Evolutionary conservation across 495 filamentous ascomycete genomes (phyloP).

Genomic region (Penicillium chermesinum): DNA sequence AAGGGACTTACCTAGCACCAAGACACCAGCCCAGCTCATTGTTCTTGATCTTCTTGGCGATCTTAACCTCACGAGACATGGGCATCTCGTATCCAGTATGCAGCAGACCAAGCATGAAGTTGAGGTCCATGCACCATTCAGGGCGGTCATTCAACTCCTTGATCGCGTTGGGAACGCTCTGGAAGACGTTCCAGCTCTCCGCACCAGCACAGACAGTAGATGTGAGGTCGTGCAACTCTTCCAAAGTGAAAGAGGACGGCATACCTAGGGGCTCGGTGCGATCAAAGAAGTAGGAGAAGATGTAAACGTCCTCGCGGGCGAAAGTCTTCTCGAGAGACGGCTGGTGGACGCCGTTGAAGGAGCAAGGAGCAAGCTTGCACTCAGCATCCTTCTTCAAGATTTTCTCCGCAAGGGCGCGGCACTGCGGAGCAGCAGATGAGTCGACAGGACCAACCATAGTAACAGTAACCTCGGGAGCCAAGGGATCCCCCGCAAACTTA

Average conservation of each 20-base stretch:
- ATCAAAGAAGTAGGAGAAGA: conserved; percentile 97
- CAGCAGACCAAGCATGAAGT: conserved; percentile 86
- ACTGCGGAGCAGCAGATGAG: conserved; percentile 70
- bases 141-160: conserved; percentile 72
- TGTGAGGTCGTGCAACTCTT: conserved; percentile 79
- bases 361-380: conserved; percentile 83
- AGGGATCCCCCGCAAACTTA: conserved; percentile 51
- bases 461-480: conserved; percentile 58
- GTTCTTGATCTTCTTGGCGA: conserved; percentile 96
- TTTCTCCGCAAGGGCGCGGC: conserved; percentile 82
- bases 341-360: conserved; percentile 95
- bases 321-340: conserved; percentile 92
- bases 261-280: conserved; percentile 87
- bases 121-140: conserved; percentile 90
- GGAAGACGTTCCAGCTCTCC: conserved; percentile 71
- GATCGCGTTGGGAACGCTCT: conserved; percentile 61
- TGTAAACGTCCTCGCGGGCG: conserved; percentile 83
- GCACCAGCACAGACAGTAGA: conserved; percentile 79
- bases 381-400: conserved; percentile 81
- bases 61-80: conserved; percentile 88
- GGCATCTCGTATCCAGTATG: conserved; percentile 99
- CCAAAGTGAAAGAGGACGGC: conserved; percentile 88
- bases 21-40: conserved; percentile 98
- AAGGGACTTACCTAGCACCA: conserved; percentile 70
- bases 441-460: conserved; percentile 81